Conservation (phyloP, 345 rosid genomes). For the Cardiospermum halicacabum region DNA sequence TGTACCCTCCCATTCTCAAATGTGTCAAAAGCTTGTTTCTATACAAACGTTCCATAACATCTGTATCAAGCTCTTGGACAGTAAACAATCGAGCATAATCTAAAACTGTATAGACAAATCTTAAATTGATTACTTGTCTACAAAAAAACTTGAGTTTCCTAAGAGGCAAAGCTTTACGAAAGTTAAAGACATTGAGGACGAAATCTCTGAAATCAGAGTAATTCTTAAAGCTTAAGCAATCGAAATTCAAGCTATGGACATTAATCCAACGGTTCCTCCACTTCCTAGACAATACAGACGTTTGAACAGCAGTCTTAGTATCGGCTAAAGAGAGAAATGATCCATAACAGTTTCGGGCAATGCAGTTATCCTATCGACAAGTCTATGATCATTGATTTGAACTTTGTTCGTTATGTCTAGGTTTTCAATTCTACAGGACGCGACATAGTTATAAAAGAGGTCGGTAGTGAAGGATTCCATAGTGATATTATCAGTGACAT, state of each 20-base stretch:
- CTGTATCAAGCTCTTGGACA: not conserved
- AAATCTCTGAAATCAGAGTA: not conserved
- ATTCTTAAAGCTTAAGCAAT: not conserved
- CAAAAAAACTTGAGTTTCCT: not conserved
- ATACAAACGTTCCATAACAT: no score
- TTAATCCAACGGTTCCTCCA: not conserved
- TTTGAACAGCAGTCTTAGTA: not conserved
- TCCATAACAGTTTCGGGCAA: not conserved
- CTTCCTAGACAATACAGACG: not conserved
- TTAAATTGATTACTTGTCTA: not conserved
- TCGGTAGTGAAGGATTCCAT: not conserved
- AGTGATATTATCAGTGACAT: not conserved
- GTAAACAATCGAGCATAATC: not conserved
- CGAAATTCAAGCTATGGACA: not conserved
- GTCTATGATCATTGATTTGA: not conserved
- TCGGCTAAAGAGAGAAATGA: constrained; percentile 2
- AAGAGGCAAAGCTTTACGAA: not conserved
- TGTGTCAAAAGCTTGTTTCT: no score
- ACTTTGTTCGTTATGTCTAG: not conserved
- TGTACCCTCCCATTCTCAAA: no score
- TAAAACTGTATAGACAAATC: not conserved
- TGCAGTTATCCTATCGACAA: not conserved
- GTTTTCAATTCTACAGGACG: not conserved
- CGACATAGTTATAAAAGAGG: not conserved
- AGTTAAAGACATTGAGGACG: not conserved